phyloP scores from a whole-genome alignment of 257 asterid species.

The Cordia subcordata region DNA sequence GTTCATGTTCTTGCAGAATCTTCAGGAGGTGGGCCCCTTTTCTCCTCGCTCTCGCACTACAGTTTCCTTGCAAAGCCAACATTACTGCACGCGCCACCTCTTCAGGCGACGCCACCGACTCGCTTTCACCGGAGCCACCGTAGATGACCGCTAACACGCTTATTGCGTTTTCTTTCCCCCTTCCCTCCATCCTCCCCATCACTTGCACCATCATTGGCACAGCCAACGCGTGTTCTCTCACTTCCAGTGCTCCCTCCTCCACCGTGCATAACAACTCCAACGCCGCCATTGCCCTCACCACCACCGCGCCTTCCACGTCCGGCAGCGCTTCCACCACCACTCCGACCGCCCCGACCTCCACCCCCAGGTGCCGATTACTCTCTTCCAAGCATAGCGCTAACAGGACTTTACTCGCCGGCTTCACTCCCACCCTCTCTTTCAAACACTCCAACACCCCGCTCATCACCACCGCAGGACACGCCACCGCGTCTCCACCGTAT shows the following conservation, averaged over 20 bases:
- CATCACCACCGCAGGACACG: slow-evolving; percentile 48
- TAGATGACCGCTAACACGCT: slow-evolving; percentile 66
- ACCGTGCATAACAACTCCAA: slow-evolving; percentile 69
- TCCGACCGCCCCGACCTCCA: slow-evolving; percentile 65
- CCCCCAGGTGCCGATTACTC: slow-evolving; percentile 55
- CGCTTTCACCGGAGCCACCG: slow-evolving; percentile 34
- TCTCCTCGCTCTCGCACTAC: slow-evolving; percentile 65
- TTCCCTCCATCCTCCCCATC: slow-evolving; percentile 77
- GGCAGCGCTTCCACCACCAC: slow-evolving; percentile 66
- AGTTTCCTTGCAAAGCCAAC: slow-evolving; percentile 71
- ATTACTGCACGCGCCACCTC: slow-evolving; percentile 92
- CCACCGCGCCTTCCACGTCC: slow-evolving; percentile 57
- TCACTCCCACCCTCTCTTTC: slow-evolving; percentile 40
- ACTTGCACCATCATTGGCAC: slow-evolving; percentile 92
- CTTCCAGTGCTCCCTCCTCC: slow-evolving; percentile 74
- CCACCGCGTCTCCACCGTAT: slow-evolving; percentile 19
- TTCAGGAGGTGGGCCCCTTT: slow-evolving; percentile 82
- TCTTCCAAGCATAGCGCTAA: slow-evolving; percentile 65
- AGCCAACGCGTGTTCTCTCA: slow-evolving; percentile 61
- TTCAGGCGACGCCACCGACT: slow-evolving; percentile 57
- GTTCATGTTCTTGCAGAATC: slow-evolving; percentile 53
- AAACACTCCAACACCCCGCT: slow-evolving; percentile 50
- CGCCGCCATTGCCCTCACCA: slow-evolving; percentile 70
- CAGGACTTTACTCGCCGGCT: slow-evolving; percentile 62
- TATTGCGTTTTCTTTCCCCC: slow-evolving; percentile 74